Percentiles rank a stretch among this genome's conserved stretches.
Conservation (phyloP, 148 eudicot species). For the Linanthus parryae region DNA sequence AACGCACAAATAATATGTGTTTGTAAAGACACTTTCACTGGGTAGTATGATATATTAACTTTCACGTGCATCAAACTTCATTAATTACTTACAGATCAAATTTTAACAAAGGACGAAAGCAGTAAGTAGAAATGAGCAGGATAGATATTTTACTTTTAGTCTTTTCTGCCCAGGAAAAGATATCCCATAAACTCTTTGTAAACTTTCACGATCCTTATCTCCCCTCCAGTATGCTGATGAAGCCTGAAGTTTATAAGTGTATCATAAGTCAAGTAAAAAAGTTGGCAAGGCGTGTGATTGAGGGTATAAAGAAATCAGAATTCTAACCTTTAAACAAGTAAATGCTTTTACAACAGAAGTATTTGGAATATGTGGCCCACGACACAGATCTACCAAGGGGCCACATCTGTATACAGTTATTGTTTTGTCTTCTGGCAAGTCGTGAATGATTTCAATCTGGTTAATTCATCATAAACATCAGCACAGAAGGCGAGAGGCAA, state of each 20-base stretch:
- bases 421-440: conserved; percentile 91
- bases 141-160: conserved; percentile 47
- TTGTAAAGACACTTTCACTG: too few relatives aligned
- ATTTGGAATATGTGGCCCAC: conserved; percentile 97
- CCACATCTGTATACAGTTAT: conserved; percentile 99
- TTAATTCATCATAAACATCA: conserved; percentile 12
- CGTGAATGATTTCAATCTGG: conserved; percentile 91
- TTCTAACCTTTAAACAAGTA: conserved; percentile 71
- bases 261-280: conserved; percentile 3
- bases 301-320: conserved; percentile 1
- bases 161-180: conserved; percentile 84
- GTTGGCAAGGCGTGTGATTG: not conserved
- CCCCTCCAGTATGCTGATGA: conserved; percentile 99
- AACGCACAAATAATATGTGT: too few relatives aligned
- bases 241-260: conserved; percentile 42
- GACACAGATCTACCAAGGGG: conserved; percentile 94
- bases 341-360: conserved; percentile 92
- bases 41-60: too few relatives aligned
- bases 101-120: too few relatives aligned
- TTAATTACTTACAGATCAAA: too few relatives aligned
- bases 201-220: conserved; percentile 85
- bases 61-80: too few relatives aligned
- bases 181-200: conserved; percentile 97
- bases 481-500: not conserved
- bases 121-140: not conserved